Evolutionary conservation across 2,329 filamentous ascomycete species (phyloP).

Genomic region (Neurospora sp.): DNA sequence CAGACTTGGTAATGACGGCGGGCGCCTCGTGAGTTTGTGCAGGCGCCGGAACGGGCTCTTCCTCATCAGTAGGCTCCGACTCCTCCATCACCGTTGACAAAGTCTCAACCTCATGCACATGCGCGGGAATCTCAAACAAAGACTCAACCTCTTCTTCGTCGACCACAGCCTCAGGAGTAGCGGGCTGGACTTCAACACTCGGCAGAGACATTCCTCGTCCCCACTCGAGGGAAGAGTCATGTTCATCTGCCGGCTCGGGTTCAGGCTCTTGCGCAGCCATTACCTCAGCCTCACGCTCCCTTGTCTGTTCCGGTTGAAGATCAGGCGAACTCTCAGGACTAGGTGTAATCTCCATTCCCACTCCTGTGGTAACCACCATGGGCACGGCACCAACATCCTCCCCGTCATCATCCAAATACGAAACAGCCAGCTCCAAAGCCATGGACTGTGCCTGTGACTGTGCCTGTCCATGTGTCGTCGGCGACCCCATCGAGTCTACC

Average conservation of each 20-base stretch:
- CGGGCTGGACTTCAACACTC: background rate
- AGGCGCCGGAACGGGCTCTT: background rate
- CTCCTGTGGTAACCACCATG: background rate
- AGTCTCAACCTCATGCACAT: background rate
- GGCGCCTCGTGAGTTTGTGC: background rate
- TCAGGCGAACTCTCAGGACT: background rate
- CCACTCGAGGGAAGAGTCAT: background rate
- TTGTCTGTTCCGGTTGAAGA: background rate
- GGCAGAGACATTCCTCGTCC: background rate
- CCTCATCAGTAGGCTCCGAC: background rate
- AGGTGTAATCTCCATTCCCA: background rate
- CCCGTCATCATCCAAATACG: background rate
- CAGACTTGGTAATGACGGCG: background rate
- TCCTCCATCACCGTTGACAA: background rate
- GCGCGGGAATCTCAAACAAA: background rate
- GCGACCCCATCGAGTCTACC: background rate
- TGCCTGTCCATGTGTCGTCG: background rate
- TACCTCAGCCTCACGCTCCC: background rate
- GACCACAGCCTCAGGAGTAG: background rate
- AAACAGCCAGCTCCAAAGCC: background rate
- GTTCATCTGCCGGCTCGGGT: background rate
- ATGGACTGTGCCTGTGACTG: background rate
- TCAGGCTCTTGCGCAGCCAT: background rate
- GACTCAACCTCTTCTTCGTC: background rate
- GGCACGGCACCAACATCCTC: background rate